phyloP scores from a whole-genome alignment of 2,329 filamentous ascomycete species.

The Karstenula rhodostoma region DNA sequence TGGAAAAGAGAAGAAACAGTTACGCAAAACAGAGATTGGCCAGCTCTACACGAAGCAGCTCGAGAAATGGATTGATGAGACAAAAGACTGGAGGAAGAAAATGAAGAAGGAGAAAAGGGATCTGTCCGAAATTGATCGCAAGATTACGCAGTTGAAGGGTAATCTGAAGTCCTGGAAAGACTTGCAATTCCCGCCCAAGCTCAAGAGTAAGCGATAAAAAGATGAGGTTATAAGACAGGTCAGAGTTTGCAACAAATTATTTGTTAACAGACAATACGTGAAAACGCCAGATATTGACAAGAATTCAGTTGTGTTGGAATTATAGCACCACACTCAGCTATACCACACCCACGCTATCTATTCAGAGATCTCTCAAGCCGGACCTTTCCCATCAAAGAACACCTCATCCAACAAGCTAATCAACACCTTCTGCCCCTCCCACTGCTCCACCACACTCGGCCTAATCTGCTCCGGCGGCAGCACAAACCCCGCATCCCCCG shows the following conservation, averaged over 20 bases:
- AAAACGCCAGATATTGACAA: too few species aligned
- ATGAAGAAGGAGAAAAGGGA: background rate
- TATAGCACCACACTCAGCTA: too few species aligned
- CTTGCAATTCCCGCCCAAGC: background rate
- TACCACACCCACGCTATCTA: too few species aligned
- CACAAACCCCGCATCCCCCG: conserved; percentile 58
- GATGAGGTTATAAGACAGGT: too few species aligned
- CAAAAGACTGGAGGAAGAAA: background rate
- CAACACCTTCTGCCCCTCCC: conserved; percentile 47
- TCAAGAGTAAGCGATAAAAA: too few species aligned
- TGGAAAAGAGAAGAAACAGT: background rate
- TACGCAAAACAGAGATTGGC: background rate
- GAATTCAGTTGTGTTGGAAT: too few species aligned
- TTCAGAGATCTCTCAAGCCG: conserved; percentile 9
- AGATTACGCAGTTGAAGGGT: background rate
- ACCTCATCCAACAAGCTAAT: conserved; percentile 35
- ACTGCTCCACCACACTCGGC: conserved; percentile 56
- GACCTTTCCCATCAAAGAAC: conserved; percentile 39
- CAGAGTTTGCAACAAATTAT: too few species aligned
- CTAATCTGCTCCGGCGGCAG: conserved; percentile 57
- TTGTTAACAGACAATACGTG: too few species aligned
- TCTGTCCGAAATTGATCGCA: background rate
- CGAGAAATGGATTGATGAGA: background rate
- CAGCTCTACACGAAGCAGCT: background rate
- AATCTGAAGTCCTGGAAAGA: background rate